phyloP scores from a whole-genome alignment of 2,329 filamentous ascomycete genomes.

The Lachnellula occidentalis region DNA sequence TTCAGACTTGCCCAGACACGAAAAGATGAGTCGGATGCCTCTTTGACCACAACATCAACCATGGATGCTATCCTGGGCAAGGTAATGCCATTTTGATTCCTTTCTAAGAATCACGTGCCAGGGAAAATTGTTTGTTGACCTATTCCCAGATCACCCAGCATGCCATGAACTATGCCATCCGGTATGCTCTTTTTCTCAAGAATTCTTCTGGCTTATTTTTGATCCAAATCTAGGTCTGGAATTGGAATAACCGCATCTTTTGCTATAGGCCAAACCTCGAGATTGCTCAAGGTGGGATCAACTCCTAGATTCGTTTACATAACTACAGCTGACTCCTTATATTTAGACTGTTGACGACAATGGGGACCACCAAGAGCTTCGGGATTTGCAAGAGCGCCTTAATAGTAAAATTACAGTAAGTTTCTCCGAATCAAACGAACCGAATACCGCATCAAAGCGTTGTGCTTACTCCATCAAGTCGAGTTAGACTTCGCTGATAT shows the following conservation, averaged over 20 bases:
- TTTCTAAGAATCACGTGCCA: conserved; percentile 14
- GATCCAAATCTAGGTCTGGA: conserved; percentile 50
- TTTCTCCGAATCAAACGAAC: background rate
- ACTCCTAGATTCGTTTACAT: background rate
- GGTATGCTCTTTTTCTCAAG: conserved; percentile 32
- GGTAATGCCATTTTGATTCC: conserved; percentile 36
- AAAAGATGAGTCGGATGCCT: background rate
- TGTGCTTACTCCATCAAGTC: background rate
- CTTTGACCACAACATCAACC: background rate
- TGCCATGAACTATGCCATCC: conserved; percentile 78
- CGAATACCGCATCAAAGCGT: background rate
- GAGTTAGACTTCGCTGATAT: background rate
- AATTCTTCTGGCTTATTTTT: background rate
- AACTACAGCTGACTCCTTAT: conserved; percentile 3
- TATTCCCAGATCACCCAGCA: conserved; percentile 50
- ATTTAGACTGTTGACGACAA: conserved; percentile 62
- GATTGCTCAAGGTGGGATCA: conserved; percentile 59
- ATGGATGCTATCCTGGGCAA: conserved; percentile 49
- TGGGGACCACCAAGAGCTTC: conserved; percentile 62
- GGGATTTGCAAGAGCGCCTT: conserved; percentile 64
- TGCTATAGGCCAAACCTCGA: conserved; percentile 75
- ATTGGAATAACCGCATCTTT: conserved; percentile 80
- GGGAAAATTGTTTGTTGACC: conserved; percentile 13
- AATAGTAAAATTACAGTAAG: conserved; percentile 78
- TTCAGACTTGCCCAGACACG: too few relatives aligned